A percentile compares a stretch with the other conserved stretches of the same genome.
phyloP scores from a whole-genome alignment of 1,284 basidiomycete species.

The Puccinia hordei region DNA sequence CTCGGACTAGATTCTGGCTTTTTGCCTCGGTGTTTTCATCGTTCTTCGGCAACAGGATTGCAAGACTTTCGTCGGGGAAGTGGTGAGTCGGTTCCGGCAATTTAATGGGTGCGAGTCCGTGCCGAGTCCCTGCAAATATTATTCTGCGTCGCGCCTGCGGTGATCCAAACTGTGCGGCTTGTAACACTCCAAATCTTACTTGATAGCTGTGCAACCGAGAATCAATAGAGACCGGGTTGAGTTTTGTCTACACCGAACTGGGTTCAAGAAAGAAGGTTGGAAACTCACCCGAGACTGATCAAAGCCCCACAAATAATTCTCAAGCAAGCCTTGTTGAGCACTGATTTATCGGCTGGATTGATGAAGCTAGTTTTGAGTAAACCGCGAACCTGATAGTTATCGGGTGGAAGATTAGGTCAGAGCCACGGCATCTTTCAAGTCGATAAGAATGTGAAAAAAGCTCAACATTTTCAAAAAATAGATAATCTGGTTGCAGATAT shows the following conservation, averaged over 20 bases:
- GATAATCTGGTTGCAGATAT: conserved; percentile 28
- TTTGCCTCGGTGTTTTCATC: background rate
- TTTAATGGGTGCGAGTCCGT: background rate
- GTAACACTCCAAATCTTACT: conserved; percentile 36
- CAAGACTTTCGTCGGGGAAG: conserved; percentile 12
- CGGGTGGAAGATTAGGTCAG: background rate
- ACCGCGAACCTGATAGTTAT: conserved; percentile 20
- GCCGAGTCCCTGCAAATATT: conserved; percentile 17
- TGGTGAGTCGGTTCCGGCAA: conserved; percentile 36
- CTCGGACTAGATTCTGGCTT: background rate
- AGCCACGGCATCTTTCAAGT: background rate
- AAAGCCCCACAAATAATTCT: conserved; percentile 32
- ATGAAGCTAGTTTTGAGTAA: conserved; percentile 35
- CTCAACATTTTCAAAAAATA: conserved; percentile 46
- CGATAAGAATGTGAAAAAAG: background rate
- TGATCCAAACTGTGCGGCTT: conserved; percentile 40
- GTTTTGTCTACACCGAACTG: too few species aligned
- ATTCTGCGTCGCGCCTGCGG: conserved; percentile 40
- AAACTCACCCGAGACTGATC: conserved; percentile 26
- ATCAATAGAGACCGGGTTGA: background rate
- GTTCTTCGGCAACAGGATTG: conserved; percentile 32
- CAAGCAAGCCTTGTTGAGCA: conserved; percentile 24
- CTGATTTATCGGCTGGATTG: background rate
- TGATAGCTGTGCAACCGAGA: conserved; percentile 24
- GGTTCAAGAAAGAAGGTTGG: too few species aligned